phyloP scores from a whole-genome alignment of 2,329 filamentous ascomycete genomes.

The Chrysosporium queenslandicum region DNA sequence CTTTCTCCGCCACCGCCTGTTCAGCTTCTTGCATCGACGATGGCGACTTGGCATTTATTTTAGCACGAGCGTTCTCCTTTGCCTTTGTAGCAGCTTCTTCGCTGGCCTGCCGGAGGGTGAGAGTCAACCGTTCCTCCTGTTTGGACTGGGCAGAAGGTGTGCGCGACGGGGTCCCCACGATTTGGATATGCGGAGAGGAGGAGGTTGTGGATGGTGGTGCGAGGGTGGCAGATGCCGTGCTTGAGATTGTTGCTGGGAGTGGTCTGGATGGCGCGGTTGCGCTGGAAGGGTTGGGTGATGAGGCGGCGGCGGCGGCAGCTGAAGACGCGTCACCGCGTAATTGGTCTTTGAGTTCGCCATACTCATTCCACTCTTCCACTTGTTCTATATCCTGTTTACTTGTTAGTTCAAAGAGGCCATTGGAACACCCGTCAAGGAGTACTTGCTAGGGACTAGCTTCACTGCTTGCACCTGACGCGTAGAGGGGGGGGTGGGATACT shows the following conservation, averaged over 20 bases:
- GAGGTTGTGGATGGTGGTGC: constrained; percentile 26
- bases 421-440: not conserved
- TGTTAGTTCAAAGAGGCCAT: not conserved
- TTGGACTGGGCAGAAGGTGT: constrained; percentile 24
- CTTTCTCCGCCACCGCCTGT: constrained; percentile 17
- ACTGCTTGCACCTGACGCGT: no score
- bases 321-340: constrained; percentile 45
- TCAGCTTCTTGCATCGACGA: constrained; percentile 16
- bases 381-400: constrained; percentile 68
- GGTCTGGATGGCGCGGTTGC: constrained; percentile 22
- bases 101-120: constrained; percentile 37
- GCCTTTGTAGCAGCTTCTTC: constrained; percentile 31
- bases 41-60: not conserved
- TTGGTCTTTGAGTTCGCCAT: constrained; percentile 83
- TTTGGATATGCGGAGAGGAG: constrained; percentile 28
- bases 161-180: constrained; percentile 31
- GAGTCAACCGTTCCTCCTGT: constrained; percentile 30
- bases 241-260: constrained; percentile 19
- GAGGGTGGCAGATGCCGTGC: constrained; percentile 14
- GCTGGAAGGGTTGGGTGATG: constrained; percentile 16
- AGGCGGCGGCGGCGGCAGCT: constrained; percentile 20
- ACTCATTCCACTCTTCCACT: constrained; percentile 98
- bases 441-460: not conserved
- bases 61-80: constrained; percentile 23
- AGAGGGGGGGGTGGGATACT: constrained; percentile 32